Conservation (phyloP, 129 eudicot genomes). For the Flaveria ramosissima region DNA sequence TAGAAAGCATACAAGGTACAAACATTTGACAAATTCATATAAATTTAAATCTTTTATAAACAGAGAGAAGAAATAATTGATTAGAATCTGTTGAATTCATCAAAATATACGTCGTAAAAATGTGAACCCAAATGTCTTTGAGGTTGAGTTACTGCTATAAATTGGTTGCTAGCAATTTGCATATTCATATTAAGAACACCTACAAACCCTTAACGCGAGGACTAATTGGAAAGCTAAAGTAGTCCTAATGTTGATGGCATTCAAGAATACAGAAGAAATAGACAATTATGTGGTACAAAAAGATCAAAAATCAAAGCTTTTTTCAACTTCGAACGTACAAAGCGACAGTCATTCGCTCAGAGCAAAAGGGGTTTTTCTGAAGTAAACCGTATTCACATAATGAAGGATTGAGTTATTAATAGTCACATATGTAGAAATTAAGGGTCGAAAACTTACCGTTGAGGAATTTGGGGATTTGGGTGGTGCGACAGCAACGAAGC, state of each 20-base stretch:
- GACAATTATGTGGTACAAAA: background rate
- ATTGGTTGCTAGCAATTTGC: background rate
- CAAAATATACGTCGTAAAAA: background rate
- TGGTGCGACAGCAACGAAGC: background rate
- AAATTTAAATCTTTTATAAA: background rate
- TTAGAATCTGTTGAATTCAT: background rate
- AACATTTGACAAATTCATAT: background rate
- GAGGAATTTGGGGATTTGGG: conserved; percentile 3
- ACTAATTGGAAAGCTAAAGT: background rate
- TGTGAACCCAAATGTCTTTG: background rate
- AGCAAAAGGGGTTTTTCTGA: too few relatives aligned
- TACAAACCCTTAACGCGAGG: background rate
- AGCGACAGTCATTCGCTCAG: too few relatives aligned
- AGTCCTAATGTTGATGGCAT: background rate
- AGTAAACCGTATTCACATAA: background rate
- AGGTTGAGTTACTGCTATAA: background rate
- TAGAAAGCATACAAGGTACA: background rate
- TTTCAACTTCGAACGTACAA: too few relatives aligned
- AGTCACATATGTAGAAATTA: background rate
- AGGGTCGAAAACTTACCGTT: background rate
- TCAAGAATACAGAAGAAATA: background rate
- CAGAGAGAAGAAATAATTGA: background rate
- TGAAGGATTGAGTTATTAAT: background rate
- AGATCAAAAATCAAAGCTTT: too few relatives aligned
- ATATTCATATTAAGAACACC: too few relatives aligned